phyloP scores from a whole-genome alignment of 495 filamentous ascomycete species.

The Astrothelium subdiscretum region DNA sequence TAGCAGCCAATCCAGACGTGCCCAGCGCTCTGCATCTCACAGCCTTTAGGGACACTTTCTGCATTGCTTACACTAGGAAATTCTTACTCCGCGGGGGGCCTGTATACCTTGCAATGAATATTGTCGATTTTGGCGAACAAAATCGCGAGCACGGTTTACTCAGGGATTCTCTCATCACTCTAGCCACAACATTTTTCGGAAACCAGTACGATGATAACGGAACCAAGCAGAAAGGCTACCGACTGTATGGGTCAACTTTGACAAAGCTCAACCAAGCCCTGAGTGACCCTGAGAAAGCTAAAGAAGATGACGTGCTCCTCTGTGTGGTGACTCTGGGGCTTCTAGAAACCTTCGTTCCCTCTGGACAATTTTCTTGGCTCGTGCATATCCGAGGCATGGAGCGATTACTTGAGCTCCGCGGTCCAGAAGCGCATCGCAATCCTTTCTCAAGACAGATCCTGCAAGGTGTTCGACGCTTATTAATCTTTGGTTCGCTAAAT shows the following conservation, averaged over 20 bases:
- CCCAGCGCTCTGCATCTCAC: neutral
- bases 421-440: neutral
- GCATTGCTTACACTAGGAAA: neutral
- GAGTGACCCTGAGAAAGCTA: neutral
- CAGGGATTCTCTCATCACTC: neutral
- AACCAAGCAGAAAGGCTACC: neutral
- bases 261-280: neutral
- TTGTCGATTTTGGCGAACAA: neutral
- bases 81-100: conserved; percentile 2
- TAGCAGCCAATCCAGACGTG: neutral
- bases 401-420: conserved; percentile 2
- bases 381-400: conserved; percentile 1
- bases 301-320: neutral
- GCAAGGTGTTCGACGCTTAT: neutral
- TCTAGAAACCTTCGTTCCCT: neutral
- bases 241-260: neutral
- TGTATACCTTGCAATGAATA: neutral
- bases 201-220: neutral
- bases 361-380: neutral
- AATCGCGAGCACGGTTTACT: neutral
- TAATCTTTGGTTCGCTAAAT: neutral
- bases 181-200: conserved; percentile 3
- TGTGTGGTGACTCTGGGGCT: neutral
- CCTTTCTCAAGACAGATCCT: conserved; percentile 1
- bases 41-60: neutral